These are phyloP conservation scores for Neurospora terricola DNA, from an alignment of 495 filamentous ascomycete genomes.

Conservation along the genomic window DNA sequence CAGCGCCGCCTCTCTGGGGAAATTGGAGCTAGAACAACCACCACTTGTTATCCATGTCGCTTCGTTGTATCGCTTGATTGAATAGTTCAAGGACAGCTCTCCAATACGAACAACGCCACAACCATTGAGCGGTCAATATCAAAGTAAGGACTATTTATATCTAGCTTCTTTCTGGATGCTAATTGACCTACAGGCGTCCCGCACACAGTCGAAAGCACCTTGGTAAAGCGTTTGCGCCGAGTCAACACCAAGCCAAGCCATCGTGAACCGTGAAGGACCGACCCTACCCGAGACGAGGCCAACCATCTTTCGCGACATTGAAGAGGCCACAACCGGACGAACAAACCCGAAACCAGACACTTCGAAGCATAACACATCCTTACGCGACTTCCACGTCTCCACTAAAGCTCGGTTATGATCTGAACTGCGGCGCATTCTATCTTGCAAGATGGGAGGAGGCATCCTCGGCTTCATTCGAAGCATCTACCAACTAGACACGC, in stretches of 20 bases:
- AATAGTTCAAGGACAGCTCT: neutral
- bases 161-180: neutral
- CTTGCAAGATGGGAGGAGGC: slow-evolving; percentile 9
- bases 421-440: neutral
- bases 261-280: neutral
- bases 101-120: neutral
- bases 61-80: neutral
- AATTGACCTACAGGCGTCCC: neutral
- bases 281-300: neutral
- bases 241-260: neutral
- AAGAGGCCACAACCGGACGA: neutral
- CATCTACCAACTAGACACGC: slow-evolving; percentile 77
- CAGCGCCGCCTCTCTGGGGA: neutral
- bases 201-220: neutral
- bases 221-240: neutral
- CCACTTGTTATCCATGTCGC: neutral
- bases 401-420: neutral
- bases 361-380: neutral
- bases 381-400: neutral
- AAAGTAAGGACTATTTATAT: neutral
- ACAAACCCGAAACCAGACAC: neutral
- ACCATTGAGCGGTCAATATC: neutral
- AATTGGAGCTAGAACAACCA: neutral
- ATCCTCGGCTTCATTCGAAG: slow-evolving; percentile 38
- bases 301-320: neutral